Base-by-base conservation (phyloP, 2,329 filamentous ascomycete species). In the Diplocarpon mali region DNA sequence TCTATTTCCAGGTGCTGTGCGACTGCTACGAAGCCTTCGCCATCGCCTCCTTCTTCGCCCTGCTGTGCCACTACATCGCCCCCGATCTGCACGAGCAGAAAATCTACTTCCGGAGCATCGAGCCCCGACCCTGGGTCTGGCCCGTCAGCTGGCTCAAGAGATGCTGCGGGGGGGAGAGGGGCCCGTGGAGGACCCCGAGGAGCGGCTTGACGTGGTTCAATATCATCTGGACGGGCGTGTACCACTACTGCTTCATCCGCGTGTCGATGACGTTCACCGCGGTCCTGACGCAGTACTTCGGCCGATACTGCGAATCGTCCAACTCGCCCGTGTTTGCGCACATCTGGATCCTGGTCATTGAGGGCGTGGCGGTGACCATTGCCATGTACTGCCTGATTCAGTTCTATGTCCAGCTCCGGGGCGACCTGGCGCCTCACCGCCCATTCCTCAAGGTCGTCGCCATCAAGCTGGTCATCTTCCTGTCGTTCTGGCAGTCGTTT, bases 161-260 rank as follows among this genome's bases (percentile, higher is more conserved):
- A 57, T 84, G 79, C 60, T 83, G 78, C 45, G 80, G 84, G 31
- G 82, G 83, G 29, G 64, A 83, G 48, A 68, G 75, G 42, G 84
- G 85, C 0, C 70, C 73, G 20, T 81, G 85, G 71, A 73, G 85
- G 53, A 82, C 73, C n/a, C 86, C 87, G 0, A 70, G 74, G 53
- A 92, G 83, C 63, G 86, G 87, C 1, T 66, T 93, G 61, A 93
- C 86, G 1, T 92, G 85, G 85, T 93, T 93, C 67, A 94, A 94
- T 62, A 78, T 89, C 48, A 72, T 89, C 54, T 92, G 83, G 83
- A 73, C 84, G 38, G 80, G 81, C 43, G 73, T 92, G 44, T 93
- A 89, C 64, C 86, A 93, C 58, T 93, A 92, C 66, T 88, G 84
- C 66, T 80, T 90, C 57, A 77, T 90, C 51, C 78, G 85, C 37